Base-by-base conservation (phyloP, 2,329 filamentous ascomycete species). In the Colletotrichum karsti region DNA sequence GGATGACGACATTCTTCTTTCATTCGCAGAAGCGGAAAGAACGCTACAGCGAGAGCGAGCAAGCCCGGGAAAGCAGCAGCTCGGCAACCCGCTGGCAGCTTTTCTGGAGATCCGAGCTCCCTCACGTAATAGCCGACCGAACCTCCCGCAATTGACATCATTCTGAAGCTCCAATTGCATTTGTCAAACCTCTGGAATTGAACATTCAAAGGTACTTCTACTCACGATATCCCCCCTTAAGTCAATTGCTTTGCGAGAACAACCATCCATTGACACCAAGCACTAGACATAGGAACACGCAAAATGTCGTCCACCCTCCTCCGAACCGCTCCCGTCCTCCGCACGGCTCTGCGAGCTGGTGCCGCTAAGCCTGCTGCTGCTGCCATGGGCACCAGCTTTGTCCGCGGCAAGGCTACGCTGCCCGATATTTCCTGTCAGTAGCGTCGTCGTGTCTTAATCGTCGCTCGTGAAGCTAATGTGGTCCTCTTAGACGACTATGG, bases 361-460 rank as follows among this genome's bases (percentile, higher is more conserved):
- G 88, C 89, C 76, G 84, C 89, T 67, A 89, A 88, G 78, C 86
- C 69, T 71, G 82, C 85, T 63, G 87, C 89, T 74, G 88, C 91
- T 76, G 84, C 93, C 77, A 90, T 91, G 72, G 89, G 90, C 80
- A 91, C 91, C 74, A 92, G 88, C 78, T 97, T 97, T 77, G 87
- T 91, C 74, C 91, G 94, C 76, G 90, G 90, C 83, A 98, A 98
- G 87, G 95, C 93, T 58, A 97, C 95, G 44, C 92, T 99, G 44
- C 96, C 96, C 71, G 95, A 98, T 77, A 91, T 98, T n/a, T 73
- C 82, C 26, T 88, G 86, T 88, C 76, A 75, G 84, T 56, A 51
- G 50, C 26, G 46, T 10, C 73, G 2, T 18, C n/a, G 3, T n/a
- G 10, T 18, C n/a, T 28, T 18, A 13, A 9, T 13, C 20, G 24